These are phyloP conservation scores for Circinella minor DNA, from an alignment of 371 early-diverging fungal species.

Conservation along the genomic window DNA sequence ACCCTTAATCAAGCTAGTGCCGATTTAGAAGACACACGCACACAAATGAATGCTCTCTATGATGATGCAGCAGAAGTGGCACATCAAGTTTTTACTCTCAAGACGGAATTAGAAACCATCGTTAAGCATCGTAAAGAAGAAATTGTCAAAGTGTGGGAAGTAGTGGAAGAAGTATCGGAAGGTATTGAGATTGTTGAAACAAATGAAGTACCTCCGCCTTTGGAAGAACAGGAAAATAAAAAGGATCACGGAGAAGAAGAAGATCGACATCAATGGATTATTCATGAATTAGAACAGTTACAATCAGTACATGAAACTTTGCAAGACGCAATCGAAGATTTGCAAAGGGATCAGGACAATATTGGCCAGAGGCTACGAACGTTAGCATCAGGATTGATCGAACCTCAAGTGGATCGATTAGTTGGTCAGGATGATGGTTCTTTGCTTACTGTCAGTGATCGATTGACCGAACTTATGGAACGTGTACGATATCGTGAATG, in stretches of 20 bases:
- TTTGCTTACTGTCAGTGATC: constrained; percentile 41
- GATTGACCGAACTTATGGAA: constrained; percentile 42
- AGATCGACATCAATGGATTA: constrained; percentile 61
- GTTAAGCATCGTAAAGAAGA: constrained; percentile 63
- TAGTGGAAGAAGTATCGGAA: constrained; percentile 59
- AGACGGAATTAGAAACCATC: constrained; percentile 59
- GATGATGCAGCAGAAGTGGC: constrained; percentile 66
- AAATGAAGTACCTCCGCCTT: constrained; percentile 15
- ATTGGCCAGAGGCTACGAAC: constrained; percentile 39
- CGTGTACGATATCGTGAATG: constrained; percentile 37
- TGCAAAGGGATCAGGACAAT: constrained; percentile 47
- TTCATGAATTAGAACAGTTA: constrained; percentile 61
- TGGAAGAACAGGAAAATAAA: background rate
- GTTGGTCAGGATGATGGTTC: constrained; percentile 42
- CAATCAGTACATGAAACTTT: constrained; percentile 51
- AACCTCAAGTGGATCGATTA: constrained; percentile 48
- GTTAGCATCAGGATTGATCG: constrained; percentile 30
- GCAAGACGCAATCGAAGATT: constrained; percentile 39
- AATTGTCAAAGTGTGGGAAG: constrained; percentile 67
- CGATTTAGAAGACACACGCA: constrained; percentile 53
- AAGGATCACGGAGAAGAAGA: constrained; percentile 31
- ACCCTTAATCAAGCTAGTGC: constrained; percentile 50
- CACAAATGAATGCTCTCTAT: constrained; percentile 53
- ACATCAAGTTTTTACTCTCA: constrained; percentile 54
- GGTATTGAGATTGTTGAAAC: constrained; percentile 28